Conservation (phyloP, 495 filamentous ascomycete species). For the Aspergillus avenaceus region DNA sequence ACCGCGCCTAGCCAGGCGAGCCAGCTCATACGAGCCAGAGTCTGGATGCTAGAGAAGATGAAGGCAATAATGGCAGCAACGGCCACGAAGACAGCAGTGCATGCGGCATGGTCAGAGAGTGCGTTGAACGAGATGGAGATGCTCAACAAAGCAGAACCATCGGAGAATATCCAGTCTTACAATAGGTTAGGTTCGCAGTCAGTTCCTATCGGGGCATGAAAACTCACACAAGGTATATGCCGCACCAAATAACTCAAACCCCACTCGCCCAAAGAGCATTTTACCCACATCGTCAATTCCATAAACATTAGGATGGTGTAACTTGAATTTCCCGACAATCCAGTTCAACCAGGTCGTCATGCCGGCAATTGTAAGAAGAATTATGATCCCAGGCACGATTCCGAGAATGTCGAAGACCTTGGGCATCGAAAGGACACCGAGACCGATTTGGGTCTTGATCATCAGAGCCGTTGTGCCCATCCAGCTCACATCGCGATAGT, state of each 20-base stretch:
- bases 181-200: too few species aligned
- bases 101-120: slow-evolving; percentile 52
- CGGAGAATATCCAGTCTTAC: slow-evolving; percentile 29
- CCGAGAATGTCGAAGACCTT: slow-evolving; percentile 47
- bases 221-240: too few species aligned
- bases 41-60: slow-evolving; percentile 12
- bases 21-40: slow-evolving; percentile 15
- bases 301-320: slow-evolving; percentile 57
- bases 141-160: slow-evolving; percentile 44
- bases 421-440: neutral
- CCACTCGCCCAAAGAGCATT: slow-evolving; percentile 63
- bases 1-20: slow-evolving; percentile 18
- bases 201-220: too few species aligned
- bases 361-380: slow-evolving; percentile 48
- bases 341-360: slow-evolving; percentile 67
- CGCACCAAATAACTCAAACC: too few species aligned
- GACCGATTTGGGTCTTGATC: slow-evolving; percentile 4
- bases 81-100: slow-evolving; percentile 40
- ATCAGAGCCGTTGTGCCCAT: neutral
- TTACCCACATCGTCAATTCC: slow-evolving; percentile 62
- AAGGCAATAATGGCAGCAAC: slow-evolving; percentile 17
- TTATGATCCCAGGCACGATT: slow-evolving; percentile 47
- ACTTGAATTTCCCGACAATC: slow-evolving; percentile 64
- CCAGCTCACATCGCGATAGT: neutral
- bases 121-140: slow-evolving; percentile 63